Evolutionary conservation across 2,329 filamentous ascomycete species (phyloP), one percentile per base, ranked within the genome.

Genomic region (Sporothrix euskadiensis): DNA sequence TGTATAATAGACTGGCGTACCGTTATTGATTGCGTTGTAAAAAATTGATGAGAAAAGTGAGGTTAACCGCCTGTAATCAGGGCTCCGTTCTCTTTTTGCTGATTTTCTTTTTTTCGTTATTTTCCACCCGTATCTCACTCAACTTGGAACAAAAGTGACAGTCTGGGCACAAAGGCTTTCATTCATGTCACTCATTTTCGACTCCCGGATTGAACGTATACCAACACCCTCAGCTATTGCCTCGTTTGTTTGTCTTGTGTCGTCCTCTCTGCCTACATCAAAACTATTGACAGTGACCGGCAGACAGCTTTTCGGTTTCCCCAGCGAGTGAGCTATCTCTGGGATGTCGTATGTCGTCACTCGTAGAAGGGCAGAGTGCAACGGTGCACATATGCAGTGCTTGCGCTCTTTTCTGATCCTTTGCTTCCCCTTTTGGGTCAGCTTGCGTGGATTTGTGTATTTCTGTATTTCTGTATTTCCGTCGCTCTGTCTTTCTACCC

Each of bases 301-400:
- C 30, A 22, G 39, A 14, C 52, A 30, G 22, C 10, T 30, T 9
- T 4, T 44, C 6, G 32, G 19, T 47, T 12, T 56, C 52, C 22
- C 22, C 39, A 49, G 41, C 61, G 61, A 66, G 39, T 19, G 19
- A 30, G 39, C 39, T 66, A 39, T 47, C 61, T 47, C 32, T 5
- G 14, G 19, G 10, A 66, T 66, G 61, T 47, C 61, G 61, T 66
- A 66, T 66, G 61, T 47, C 61, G 61, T 66, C 61, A 66, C 61
- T 63, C 7, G 59, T 32, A 26, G n/a, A 26, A 56, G 12, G 52
- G 52, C 22, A 26, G 10, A n/a, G 14, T 54, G 32, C 30, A 22
- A 54, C 65, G 47, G 30, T 14, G 47, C 30, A 52, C 66, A 69
- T 10, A 56, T 69, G 66, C 66, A 22, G 47, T 69, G 47, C 47